Percentiles rank a stretch among this genome's conserved stretches.
These are phyloP conservation scores for Aspergillus asperescens DNA, from an alignment of 495 filamentous ascomycete species.

Conservation along the genomic window DNA sequence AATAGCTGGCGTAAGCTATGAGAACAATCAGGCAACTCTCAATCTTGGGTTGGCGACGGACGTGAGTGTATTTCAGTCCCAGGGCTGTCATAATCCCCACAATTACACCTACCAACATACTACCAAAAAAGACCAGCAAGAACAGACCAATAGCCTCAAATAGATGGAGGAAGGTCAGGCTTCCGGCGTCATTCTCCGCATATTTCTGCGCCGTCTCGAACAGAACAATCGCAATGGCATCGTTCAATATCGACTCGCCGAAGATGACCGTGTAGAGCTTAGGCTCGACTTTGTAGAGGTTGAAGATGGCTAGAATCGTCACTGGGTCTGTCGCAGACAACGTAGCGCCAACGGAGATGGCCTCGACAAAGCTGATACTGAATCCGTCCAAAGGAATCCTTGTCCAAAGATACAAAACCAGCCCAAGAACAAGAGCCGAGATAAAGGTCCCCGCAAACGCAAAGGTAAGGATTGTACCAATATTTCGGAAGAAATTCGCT, in stretches of 20 bases:
- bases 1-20: slow-evolving; percentile 93
- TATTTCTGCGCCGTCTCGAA: slow-evolving; percentile 96
- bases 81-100: slow-evolving; percentile 85
- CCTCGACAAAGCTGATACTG: slow-evolving; percentile 84
- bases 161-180: slow-evolving; percentile 65
- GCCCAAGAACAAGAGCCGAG: slow-evolving; percentile 84
- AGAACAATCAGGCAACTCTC: slow-evolving; percentile 92
- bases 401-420: slow-evolving; percentile 84
- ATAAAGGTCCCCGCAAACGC: slow-evolving; percentile 97
- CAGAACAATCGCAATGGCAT: slow-evolving; percentile 95
- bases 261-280: slow-evolving; percentile 98
- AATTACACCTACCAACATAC: slow-evolving; percentile 77
- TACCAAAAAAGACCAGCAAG: slow-evolving; percentile 92
- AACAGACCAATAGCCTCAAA: slow-evolving; percentile 92
- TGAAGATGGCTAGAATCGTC: slow-evolving; percentile 97
- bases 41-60: slow-evolving; percentile 88
- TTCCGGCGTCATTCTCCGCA: slow-evolving; percentile 53
- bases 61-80: slow-evolving; percentile 85
- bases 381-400: slow-evolving; percentile 78
- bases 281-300: slow-evolving; percentile 96
- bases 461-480: slow-evolving; percentile 97
- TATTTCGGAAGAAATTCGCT: slow-evolving; percentile 97
- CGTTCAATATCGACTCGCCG: slow-evolving; percentile 95
- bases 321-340: slow-evolving; percentile 96
- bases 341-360: slow-evolving; percentile 91